Evolutionary conservation across 2,329 filamentous ascomycete species (phyloP).

Genomic region (Rutstroemia sp.): DNA sequence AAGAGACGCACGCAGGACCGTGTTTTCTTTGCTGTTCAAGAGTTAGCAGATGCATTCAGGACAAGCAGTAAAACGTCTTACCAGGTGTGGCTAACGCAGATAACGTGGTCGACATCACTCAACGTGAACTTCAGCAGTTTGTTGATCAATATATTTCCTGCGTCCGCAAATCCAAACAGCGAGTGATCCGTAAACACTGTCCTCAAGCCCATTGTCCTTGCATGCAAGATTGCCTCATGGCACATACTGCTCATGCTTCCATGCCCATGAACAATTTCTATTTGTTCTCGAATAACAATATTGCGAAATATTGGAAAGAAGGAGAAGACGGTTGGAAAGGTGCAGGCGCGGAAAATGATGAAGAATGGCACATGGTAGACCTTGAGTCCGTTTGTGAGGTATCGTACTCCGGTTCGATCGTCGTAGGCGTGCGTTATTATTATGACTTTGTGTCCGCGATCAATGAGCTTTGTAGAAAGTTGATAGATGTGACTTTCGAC

Average conservation of each 20-base stretch:
- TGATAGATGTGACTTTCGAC: constrained; percentile 99
- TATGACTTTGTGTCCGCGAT: constrained; percentile 95
- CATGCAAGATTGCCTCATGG: constrained; percentile 91
- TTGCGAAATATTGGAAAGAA: constrained; percentile 98
- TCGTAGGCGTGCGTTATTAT: constrained; percentile 95
- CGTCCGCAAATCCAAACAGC: constrained; percentile 94
- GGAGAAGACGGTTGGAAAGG: constrained; percentile 95
- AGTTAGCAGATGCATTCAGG: constrained; percentile 18
- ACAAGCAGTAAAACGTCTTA: constrained; percentile 35
- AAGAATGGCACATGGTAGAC: constrained; percentile 97
- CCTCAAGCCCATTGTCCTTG: constrained; percentile 87
- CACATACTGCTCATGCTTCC: constrained; percentile 87
- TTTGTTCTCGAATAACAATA: constrained; percentile 87
- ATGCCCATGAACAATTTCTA: constrained; percentile 98
- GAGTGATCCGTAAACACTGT: constrained; percentile 98
- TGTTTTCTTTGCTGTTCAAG: constrained; percentile 80
- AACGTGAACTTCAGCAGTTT: constrained; percentile 94
- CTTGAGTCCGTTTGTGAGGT: constrained; percentile 94
- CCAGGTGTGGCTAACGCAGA: constrained; percentile 98
- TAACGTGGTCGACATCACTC: constrained; percentile 96
- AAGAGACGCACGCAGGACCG: constrained; percentile 84
- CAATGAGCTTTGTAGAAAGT: constrained; percentile 89
- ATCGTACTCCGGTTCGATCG: constrained; percentile 84
- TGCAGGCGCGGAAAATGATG: constrained; percentile 87
- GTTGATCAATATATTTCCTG: constrained; percentile 90